Evolutionary conservation across 2,329 filamentous ascomycete genomes (phyloP).

Genomic region (Thielaviopsis populi): DNA sequence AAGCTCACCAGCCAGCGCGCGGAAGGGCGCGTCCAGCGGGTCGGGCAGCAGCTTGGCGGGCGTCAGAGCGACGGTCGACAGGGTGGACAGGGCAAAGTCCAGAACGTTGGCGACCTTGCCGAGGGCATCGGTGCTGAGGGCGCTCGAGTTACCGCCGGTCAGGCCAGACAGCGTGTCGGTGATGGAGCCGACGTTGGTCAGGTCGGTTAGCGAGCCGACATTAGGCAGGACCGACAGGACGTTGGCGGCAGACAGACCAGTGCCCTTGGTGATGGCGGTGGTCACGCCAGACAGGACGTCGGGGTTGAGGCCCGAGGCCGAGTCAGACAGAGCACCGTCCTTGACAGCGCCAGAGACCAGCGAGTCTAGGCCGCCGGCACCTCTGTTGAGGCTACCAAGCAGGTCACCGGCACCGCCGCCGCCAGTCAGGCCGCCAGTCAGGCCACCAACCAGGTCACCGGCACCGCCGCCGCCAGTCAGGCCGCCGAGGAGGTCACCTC

Average conservation of each 20-base stretch:
- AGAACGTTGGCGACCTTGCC: not conserved
- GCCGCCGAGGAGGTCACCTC: not conserved
- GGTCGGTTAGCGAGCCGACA: not conserved
- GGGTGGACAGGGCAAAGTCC: constrained; percentile 1
- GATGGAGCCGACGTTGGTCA: no score
- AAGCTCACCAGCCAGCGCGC: not conserved
- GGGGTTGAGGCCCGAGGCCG: not conserved
- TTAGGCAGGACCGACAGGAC: not conserved
- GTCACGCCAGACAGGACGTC: not conserved
- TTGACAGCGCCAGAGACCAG: not conserved
- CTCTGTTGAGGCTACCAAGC: not conserved
- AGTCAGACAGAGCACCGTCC: not conserved
- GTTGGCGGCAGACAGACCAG: not conserved
- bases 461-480: not conserved
- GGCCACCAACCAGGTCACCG: not conserved
- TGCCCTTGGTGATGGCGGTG: not conserved
- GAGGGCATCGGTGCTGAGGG: not conserved
- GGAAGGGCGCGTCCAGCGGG: constrained; percentile 6
- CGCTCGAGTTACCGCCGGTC: not conserved
- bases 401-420: not conserved
- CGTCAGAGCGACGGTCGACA: constrained; percentile 2
- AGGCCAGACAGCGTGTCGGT: no score
- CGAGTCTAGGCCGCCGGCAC: not conserved
- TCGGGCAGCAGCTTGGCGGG: constrained; percentile 4
- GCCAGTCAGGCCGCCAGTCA: not conserved